Evolutionary conservation across 2,329 filamentous ascomycete genomes (phyloP), one percentile per base, ranked within the genome.

Genomic region (Colletotrichum horii): DNA sequence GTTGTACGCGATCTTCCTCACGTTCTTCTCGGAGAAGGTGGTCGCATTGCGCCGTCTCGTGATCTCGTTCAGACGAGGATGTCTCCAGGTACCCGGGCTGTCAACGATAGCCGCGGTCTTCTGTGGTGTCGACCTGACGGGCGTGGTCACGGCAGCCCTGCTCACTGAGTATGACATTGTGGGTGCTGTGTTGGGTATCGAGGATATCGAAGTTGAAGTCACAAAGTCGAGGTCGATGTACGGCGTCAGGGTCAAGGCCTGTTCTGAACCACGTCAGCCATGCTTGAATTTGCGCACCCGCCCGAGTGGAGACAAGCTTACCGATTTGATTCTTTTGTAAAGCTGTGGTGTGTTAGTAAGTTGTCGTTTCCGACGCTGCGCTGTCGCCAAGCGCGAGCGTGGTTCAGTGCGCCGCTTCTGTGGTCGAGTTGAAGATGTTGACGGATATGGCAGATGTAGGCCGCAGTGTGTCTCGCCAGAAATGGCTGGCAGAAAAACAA

Each of bases 21-120:
- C 85, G 78, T 98, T 96, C 82, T 91, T 91, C 79, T 96, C 93
- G 71, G 93, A 92, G 83, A 98, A 98, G 64, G 90, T 94, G 16
- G 93, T 92, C 24, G 93, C 93, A 83, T 95, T 93, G 82, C 96
- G 94, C 67, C 97, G 93, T 77, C 91, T 91, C 19, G 94, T 92
- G 82, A 99, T 97, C 85, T 98, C 96, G 80, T 95, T 91, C 78
- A 98, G 90, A 77, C 94, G 93, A 38, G 97, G 97, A 83, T 99
- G 97, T 81, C 93, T 92, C 96, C 97, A 99, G 82, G 93, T 95
- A 71, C 96, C 96, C 8, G 95, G 91, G 79, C 90, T 92, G 69
- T 92, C 90, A 56, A 79, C 78, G 26, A 81, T 77, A 1, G 84
- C 78, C 8, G 80, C 71, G 22, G 83, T 73, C 58, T 84, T 83